Evolutionary conservation across 2,329 filamentous ascomycete genomes (phyloP).

Genomic region (Onygenales sp.): DNA sequence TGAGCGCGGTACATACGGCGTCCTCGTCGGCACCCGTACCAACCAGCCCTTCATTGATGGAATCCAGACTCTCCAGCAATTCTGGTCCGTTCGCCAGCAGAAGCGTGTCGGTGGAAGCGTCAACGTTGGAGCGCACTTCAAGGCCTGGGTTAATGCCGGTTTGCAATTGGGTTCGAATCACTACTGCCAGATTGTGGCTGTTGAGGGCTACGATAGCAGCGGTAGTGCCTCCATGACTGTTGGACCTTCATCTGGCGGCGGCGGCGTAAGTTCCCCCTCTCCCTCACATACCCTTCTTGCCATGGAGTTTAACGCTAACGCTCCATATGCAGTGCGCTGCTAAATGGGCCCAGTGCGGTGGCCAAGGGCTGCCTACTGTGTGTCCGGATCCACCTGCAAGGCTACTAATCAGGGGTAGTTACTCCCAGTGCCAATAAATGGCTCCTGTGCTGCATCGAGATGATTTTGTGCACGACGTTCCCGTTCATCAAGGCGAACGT

Average conservation of each 20-base stretch:
- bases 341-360: too few species aligned
- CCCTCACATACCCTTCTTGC: too few species aligned
- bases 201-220: constrained; percentile 14
- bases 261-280: too few species aligned
- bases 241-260: background rate
- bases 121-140: constrained; percentile 23
- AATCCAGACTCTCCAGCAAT: constrained; percentile 44
- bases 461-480: too few species aligned
- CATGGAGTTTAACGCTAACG: too few species aligned
- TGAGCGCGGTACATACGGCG: constrained; percentile 24
- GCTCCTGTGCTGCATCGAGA: too few species aligned
- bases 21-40: constrained; percentile 20
- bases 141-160: constrained; percentile 19
- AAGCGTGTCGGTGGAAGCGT: constrained; percentile 24
- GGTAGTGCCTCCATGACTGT: background rate
- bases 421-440: too few species aligned
- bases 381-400: too few species aligned
- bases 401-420: too few species aligned
- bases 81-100: constrained; percentile 32
- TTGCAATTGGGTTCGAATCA: constrained; percentile 18
- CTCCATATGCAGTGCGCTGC: too few species aligned
- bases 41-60: constrained; percentile 36
- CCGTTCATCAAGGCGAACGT: too few species aligned
- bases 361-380: too few species aligned
- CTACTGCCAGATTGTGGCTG: constrained; percentile 26